These are phyloP conservation scores for Tuctoria greenei DNA, from an alignment of 176 grass and related monocot species.

Conservation along the genomic window DNA sequence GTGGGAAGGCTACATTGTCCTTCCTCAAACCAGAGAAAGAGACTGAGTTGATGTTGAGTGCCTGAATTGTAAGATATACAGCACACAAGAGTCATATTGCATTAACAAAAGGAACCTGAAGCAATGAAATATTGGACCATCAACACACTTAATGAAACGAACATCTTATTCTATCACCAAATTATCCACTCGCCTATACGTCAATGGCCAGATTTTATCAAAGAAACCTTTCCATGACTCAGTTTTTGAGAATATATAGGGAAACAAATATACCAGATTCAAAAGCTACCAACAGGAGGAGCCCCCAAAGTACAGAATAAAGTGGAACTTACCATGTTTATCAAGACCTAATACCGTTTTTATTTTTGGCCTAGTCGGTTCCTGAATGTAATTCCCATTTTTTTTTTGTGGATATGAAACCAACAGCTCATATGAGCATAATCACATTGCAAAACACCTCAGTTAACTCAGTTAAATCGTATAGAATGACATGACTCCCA, in stretches of 20 bases:
- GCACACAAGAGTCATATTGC: not conserved
- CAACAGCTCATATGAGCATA: not conserved
- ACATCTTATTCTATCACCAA: not conserved
- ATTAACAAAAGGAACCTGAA: not conserved
- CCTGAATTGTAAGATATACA: constrained; percentile 27
- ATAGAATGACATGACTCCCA: too few species aligned
- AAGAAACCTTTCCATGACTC: not conserved
- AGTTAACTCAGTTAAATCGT: too few species aligned
- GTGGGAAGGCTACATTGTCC: constrained; percentile 41
- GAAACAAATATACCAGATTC: not conserved
- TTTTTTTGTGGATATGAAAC: not conserved
- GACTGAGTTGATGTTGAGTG: constrained; percentile 33
- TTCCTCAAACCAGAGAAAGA: constrained; percentile 54
- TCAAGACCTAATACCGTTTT: not conserved
- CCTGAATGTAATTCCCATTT: not conserved
- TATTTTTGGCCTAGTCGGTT: not conserved
- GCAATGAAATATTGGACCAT: not conserved
- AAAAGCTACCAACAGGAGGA: not conserved
- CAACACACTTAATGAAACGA: not conserved
- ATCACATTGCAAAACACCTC: not conserved
- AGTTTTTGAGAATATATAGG: not conserved
- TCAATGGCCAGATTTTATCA: not conserved
- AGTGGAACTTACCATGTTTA: not conserved
- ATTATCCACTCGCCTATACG: not conserved
- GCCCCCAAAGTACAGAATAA: not conserved